Conservation (phyloP, 148 eudicot species). For the Rhododendron molle region DNA sequence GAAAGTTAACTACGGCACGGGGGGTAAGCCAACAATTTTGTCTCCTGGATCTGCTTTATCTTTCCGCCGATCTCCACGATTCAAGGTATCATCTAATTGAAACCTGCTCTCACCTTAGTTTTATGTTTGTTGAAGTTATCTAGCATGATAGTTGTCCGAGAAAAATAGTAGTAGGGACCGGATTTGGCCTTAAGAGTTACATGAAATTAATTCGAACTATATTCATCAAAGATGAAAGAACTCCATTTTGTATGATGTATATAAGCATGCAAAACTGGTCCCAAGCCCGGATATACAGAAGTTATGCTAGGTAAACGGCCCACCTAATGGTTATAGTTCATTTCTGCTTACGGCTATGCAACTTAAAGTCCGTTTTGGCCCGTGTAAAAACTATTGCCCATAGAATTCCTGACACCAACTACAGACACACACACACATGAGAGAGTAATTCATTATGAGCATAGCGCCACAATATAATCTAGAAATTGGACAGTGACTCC, state of each 20-base stretch:
- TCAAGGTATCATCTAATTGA: constrained; percentile 35
- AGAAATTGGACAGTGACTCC: too few species aligned
- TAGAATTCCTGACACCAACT: background rate
- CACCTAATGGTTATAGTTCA: background rate
- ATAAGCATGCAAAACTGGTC: background rate
- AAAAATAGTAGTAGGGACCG: background rate
- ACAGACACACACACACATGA: background rate
- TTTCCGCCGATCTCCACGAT: constrained; percentile 66
- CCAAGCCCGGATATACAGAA: background rate
- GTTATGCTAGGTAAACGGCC: background rate
- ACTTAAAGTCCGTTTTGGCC: background rate
- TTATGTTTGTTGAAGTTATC: background rate
- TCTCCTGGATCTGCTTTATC: constrained; percentile 57
- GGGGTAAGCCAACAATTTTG: constrained; percentile 22
- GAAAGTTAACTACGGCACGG: constrained; percentile 31
- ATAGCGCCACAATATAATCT: too few species aligned
- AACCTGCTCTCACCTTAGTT: background rate
- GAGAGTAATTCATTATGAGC: background rate
- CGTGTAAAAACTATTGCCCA: background rate
- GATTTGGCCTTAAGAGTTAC: background rate
- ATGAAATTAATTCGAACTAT: background rate
- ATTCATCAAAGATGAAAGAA: background rate
- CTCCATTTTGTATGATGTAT: background rate
- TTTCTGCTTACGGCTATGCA: background rate
- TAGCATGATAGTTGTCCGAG: background rate